phyloP scores from a whole-genome alignment of 2,329 filamentous ascomycete species.

The Sarocladiaceae sp. region DNA sequence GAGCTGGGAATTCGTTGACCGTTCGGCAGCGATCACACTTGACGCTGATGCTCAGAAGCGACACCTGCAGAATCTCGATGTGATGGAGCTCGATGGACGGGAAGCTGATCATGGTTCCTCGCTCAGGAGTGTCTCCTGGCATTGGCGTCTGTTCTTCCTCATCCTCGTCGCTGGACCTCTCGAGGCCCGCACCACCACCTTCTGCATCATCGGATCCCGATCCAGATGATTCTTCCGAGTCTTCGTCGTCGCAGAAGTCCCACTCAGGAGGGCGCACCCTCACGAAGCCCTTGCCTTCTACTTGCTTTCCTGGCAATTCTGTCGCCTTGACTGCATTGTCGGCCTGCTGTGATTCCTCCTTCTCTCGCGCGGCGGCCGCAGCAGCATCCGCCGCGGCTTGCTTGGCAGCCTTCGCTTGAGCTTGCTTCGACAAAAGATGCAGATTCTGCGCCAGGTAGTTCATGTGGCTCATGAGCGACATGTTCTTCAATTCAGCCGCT shows the following conservation, averaged over 20 bases:
- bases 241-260: conserved; percentile 41
- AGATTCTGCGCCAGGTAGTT: conserved; percentile 73
- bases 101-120: conserved; percentile 74
- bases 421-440: conserved; percentile 59
- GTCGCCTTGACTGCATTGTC: conserved; percentile 6
- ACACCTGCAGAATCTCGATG: conserved; percentile 70
- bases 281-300: conserved; percentile 58
- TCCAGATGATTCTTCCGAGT: conserved; percentile 38
- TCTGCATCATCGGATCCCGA: conserved; percentile 36
- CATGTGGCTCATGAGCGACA: conserved; percentile 67
- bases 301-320: conserved; percentile 14
- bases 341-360: conserved; percentile 7
- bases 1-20: conserved; percentile 61
- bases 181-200: conserved; percentile 38
- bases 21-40: conserved; percentile 81
- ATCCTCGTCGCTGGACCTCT: conserved; percentile 13
- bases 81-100: conserved; percentile 72
- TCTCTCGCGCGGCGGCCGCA: not conserved
- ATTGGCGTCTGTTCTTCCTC: conserved; percentile 7
- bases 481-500: conserved; percentile 49
- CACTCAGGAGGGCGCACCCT: conserved; percentile 74
- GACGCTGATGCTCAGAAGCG: conserved; percentile 62
- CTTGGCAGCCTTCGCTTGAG: conserved; percentile 21
- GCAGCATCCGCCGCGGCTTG: not conserved
- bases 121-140: conserved; percentile 41